Evolutionary conservation across 73 alveolate genomes (phyloP), one percentile per base, ranked within the genome.

Genomic region (Paraurostyla sp.): DNA sequence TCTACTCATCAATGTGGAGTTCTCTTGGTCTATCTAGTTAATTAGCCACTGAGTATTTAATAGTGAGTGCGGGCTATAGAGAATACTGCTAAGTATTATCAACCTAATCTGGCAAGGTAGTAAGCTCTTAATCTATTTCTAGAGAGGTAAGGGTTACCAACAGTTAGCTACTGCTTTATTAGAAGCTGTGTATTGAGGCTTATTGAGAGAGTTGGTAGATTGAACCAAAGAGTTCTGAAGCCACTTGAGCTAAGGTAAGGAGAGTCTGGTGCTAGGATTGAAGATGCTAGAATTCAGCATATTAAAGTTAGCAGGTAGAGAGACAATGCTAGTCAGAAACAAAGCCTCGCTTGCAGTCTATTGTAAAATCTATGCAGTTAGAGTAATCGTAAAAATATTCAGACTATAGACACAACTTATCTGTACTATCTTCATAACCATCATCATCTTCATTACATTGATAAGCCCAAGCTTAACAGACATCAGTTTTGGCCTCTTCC

Each of bases 101-200:
- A 18, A 65, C n/a, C n/a, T n/a, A n/a, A n/a, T n/a, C n/a, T n/a
- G n/a, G n/a, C n/a, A n/a, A n/a, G n/a, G n/a, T n/a, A n/a, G n/a
- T n/a, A n/a, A n/a, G 58, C 41, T 65, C 82, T 65, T 65, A 65
- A 65, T 65, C 82, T 1, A 65, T 65, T 22, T 65, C 82, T 16
- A 65, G 35, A 36, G 82, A 65, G 9, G 82, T 65, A 18, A 65
- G 35, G 1, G 35, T 20, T 11, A 65, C 41, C 58, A 65, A 65
- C 11, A 6, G 41, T 11, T 38, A 3, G 33, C 23, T 40, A 9
- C 60, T 65, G 58, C 41, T 32, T 65, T 65, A 15, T 30, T 65
- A 35, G 82, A n/a, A n/a, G n/a, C n/a, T n/a, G n/a, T n/a, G n/a
- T n/a, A n/a, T n/a, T n/a, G n/a, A n/a, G n/a, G n/a, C n/a, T n/a